Evolutionary conservation across 1,284 basidiomycete genomes (phyloP).

Genomic region (Marasmius sp.): DNA sequence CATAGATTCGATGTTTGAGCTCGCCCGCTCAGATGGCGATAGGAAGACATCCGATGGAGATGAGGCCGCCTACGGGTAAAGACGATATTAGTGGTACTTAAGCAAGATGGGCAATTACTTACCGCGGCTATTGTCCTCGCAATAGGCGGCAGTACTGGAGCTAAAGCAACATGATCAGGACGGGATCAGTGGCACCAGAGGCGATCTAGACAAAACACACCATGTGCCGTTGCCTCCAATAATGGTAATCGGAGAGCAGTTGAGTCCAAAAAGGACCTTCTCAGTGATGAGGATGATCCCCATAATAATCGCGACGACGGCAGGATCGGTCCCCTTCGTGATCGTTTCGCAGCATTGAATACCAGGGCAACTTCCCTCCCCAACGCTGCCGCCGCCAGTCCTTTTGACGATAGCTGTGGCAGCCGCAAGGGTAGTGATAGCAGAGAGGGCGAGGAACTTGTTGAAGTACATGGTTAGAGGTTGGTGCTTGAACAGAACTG

Average conservation of each 20-base stretch:
- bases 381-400: conserved; percentile 3
- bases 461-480: conserved; percentile 9
- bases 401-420: conserved; percentile 11
- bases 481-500: conserved; percentile 8
- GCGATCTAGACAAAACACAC: not conserved
- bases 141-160: conserved; percentile 4
- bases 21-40: not conserved
- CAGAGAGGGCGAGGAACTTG: conserved; percentile 1
- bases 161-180: not conserved
- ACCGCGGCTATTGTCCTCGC: conserved; percentile 7
- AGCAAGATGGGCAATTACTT: not conserved
- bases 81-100: not conserved
- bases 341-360: conserved; percentile 11
- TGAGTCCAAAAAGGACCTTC: conserved; percentile 5
- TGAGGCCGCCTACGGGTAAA: not conserved
- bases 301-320: not conserved
- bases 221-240: conserved; percentile 6
- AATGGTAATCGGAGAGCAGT: conserved; percentile 7
- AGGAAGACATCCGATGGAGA: not conserved
- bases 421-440: conserved; percentile 12
- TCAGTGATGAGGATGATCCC: conserved; percentile 10
- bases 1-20: too few relatives aligned
- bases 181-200: not conserved
- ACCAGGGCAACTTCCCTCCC: not conserved
- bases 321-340: not conserved